Percentiles rank a stretch among this genome's conserved stretches.
phyloP scores from a whole-genome alignment of 2,329 filamentous ascomycete species.

The Aspergillus ustus region DNA sequence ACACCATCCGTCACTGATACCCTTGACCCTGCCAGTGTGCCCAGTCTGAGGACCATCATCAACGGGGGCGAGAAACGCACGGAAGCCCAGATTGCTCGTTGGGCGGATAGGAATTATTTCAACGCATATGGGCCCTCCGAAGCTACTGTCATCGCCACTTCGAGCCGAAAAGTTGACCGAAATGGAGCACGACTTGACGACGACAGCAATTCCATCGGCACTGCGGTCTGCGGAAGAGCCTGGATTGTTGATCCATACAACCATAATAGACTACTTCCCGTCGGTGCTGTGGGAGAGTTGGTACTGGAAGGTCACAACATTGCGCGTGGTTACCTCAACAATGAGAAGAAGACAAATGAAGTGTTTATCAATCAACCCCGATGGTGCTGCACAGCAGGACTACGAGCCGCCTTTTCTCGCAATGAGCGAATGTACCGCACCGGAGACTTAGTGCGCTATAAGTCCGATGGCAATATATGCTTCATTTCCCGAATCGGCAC shows the following conservation, averaged over 20 bases:
- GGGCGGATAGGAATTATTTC: constrained; percentile 50
- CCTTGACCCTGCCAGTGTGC: constrained; percentile 50
- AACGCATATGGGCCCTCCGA: constrained; percentile 52
- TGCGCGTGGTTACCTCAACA: constrained; percentile 50
- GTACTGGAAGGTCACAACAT: constrained; percentile 53
- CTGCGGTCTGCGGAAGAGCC: constrained; percentile 36
- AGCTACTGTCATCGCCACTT: constrained; percentile 40
- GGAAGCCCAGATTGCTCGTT: constrained; percentile 48
- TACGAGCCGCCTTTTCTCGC: constrained; percentile 28
- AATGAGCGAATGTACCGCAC: constrained; percentile 43
- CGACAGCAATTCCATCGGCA: constrained; percentile 42
- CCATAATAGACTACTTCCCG: constrained; percentile 43
- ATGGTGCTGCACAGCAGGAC: constrained; percentile 32
- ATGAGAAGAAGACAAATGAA: constrained; percentile 39
- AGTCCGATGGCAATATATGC: constrained; percentile 36
- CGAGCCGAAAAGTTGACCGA: constrained; percentile 36
- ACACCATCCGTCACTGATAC: constrained; percentile 63
- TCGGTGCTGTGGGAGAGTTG: constrained; percentile 54
- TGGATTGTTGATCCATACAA: constrained; percentile 48
- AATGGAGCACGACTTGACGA: constrained; percentile 35
- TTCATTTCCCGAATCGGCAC: constrained; percentile 42
- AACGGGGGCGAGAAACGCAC: constrained; percentile 53
- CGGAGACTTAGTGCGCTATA: constrained; percentile 44
- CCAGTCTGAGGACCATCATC: constrained; percentile 49
- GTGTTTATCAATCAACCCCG: constrained; percentile 40